Percentiles rank a stretch among this genome's conserved stretches.
phyloP scores from a whole-genome alignment of 2,329 filamentous ascomycete genomes.

The Alternaria angustiovoidea region DNA sequence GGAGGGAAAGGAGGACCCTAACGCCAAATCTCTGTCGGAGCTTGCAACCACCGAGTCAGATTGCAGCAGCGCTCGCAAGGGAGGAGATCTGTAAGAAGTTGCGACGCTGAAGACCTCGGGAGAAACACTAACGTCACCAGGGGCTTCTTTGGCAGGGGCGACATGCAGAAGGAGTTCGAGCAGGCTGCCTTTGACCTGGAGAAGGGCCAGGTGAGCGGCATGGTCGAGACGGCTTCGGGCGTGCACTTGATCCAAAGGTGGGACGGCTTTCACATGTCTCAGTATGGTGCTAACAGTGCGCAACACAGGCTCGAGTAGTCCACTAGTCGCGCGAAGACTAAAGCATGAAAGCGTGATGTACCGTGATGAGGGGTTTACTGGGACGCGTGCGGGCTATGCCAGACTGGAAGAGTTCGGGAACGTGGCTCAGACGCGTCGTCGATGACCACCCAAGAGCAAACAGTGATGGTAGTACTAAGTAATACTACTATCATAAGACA shows the following conservation, averaged over 20 bases:
- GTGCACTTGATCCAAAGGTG: constrained; percentile 93
- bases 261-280: constrained; percentile 23
- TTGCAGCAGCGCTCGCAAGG: constrained; percentile 93
- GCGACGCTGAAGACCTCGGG: not conserved
- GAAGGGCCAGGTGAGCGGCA: constrained; percentile 82
- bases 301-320: constrained; percentile 34
- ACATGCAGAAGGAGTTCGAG: constrained; percentile 99
- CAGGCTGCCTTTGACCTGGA: constrained; percentile 91
- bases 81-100: constrained; percentile 78
- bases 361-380: constrained; percentile 15
- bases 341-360: constrained; percentile 14
- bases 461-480: constrained; percentile 16
- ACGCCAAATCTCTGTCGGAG: constrained; percentile 69
- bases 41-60: constrained; percentile 90
- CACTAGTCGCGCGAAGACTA: constrained; percentile 1
- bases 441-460: constrained; percentile 22
- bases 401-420: constrained; percentile 5
- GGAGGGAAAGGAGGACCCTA: constrained; percentile 54
- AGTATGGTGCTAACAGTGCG: constrained; percentile 21
- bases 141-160: constrained; percentile 90
- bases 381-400: constrained; percentile 16
- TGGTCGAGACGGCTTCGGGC: constrained; percentile 92
- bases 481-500: constrained; percentile 14
- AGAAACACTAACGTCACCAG: constrained; percentile 48
- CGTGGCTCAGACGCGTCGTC: constrained; percentile 18